phyloP scores from a whole-genome alignment of 257 asterid species.

The Phtheirospermum japonicum region DNA sequence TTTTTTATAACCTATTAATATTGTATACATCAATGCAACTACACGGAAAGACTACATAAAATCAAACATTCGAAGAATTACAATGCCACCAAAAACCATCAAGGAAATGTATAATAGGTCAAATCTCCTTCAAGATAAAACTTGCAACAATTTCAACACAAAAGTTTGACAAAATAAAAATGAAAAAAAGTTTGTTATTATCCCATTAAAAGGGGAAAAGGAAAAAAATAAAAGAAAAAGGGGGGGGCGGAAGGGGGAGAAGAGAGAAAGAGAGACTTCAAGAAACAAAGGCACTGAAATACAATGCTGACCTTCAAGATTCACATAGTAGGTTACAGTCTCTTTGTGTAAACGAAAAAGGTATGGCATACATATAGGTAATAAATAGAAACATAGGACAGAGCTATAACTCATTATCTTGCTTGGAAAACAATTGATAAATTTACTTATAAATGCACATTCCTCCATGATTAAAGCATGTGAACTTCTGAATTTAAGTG shows the following conservation, averaged over 20 bases:
- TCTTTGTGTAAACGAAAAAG: neutral
- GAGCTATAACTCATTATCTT: neutral
- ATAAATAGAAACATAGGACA: neutral
- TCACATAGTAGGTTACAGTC: neutral
- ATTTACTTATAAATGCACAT: neutral
- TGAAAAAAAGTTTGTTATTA: too few species aligned
- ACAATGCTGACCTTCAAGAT: neutral
- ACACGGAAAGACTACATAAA: too few species aligned
- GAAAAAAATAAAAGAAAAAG: too few species aligned
- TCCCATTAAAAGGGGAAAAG: neutral
- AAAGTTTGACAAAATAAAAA: too few species aligned
- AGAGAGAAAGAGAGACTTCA: neutral
- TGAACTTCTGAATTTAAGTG: neutral
- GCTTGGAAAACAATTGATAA: neutral
- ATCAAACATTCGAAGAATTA: too few species aligned
- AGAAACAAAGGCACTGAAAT: neutral
- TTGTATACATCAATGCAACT: too few species aligned
- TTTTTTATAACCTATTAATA: too few species aligned
- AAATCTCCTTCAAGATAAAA: too few species aligned
- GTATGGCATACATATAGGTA: neutral
- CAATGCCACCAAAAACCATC: too few species aligned
- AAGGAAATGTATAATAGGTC: too few species aligned
- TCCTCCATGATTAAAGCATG: neutral
- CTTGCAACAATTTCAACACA: too few species aligned
- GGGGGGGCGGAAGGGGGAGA: too few species aligned